phyloP scores from a whole-genome alignment of 352 stramenopile genomes.

The Pythium monospermum region DNA sequence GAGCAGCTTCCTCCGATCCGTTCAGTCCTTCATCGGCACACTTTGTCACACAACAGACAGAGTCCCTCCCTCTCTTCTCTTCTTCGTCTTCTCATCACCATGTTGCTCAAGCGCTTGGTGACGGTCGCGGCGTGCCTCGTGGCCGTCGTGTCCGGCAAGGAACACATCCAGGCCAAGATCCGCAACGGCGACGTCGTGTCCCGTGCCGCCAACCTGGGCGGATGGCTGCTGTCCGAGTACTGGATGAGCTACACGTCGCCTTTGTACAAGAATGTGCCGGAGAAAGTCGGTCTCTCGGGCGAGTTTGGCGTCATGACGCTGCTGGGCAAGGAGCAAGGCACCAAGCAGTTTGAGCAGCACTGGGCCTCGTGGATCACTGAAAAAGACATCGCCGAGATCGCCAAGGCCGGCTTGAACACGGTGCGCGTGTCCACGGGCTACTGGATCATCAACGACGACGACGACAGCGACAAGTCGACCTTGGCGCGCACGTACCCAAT shows the following conservation, averaged over 20 bases:
- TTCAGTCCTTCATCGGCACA: too few species aligned
- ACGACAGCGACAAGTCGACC: conserved; percentile 44
- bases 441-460: conserved; percentile 64
- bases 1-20: too few species aligned
- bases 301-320: conserved; percentile 51
- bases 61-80: too few species aligned
- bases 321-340: conserved; percentile 40
- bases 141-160: too few species aligned
- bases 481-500: conserved; percentile 40
- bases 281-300: conserved; percentile 39
- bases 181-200: conserved; percentile 31
- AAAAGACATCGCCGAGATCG: conserved; percentile 63
- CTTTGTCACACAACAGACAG: too few species aligned
- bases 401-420: conserved; percentile 56
- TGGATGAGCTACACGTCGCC: conserved; percentile 78
- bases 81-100: too few species aligned
- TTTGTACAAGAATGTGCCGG: conserved; percentile 77
- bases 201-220: conserved; percentile 77
- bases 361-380: conserved; percentile 75
- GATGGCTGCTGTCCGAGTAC: conserved; percentile 80
- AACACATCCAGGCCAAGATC: conserved; percentile 7
- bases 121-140: too few species aligned
- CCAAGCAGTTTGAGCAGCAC: conserved; percentile 68
- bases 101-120: too few species aligned
- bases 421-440: conserved; percentile 76